Conservation (phyloP, 2,329 filamentous ascomycete genomes). For the Penicillium sp. region DNA sequence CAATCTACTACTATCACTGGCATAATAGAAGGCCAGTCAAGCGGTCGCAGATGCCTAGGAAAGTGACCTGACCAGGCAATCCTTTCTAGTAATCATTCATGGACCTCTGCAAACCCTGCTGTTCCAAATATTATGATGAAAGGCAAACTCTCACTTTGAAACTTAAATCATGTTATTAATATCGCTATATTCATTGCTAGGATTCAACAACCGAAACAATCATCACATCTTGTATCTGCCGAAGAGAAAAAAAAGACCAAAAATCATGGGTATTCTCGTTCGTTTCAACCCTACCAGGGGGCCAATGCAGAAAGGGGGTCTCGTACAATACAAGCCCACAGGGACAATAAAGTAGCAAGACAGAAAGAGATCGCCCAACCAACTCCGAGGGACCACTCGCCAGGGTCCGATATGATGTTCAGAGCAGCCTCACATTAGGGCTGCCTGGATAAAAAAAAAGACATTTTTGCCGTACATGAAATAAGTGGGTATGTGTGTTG, state of each 20-base stretch:
- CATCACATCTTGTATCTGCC: conserved; percentile 19
- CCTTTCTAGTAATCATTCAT: neutral
- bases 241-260: conserved; percentile 23
- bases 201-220: conserved; percentile 12
- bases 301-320: conserved; percentile 21
- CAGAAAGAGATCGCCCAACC: conserved; percentile 5
- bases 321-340: conserved; percentile 14
- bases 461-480: conserved; percentile 21
- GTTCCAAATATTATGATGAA: no score
- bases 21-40: conserved; percentile 11
- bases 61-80: neutral
- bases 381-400: conserved; percentile 28
- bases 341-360: conserved; percentile 14
- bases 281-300: conserved; percentile 26
- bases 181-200: conserved; percentile 22
- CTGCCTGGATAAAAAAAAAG: neutral
- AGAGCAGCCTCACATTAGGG: conserved; percentile 12
- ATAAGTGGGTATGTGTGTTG: conserved; percentile 23
- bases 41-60: conserved; percentile 6
- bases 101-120: neutral
- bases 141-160: neutral
- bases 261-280: conserved; percentile 40
- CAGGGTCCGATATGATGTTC: conserved; percentile 20
- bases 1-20: neutral
- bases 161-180: conserved; percentile 21